Conservation (phyloP, 2,329 filamentous ascomycete genomes). For the Claviceps africana region DNA sequence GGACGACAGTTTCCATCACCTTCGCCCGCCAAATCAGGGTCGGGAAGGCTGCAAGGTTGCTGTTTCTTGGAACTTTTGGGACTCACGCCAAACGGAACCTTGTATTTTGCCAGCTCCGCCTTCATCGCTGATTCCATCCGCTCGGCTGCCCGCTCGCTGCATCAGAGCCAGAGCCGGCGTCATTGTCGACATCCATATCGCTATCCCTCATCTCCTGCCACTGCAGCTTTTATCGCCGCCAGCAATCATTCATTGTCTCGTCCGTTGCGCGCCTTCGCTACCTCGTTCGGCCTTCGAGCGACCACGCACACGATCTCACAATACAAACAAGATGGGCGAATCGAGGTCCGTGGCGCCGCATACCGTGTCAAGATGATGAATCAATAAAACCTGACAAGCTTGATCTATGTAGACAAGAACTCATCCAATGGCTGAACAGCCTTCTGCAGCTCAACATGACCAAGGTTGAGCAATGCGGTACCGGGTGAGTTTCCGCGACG, state of each 20-base stretch:
- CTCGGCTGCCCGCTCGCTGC: background rate
- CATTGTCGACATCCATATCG: background rate
- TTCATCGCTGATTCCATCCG: slow-evolving; percentile 7
- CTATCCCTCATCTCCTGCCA: slow-evolving; percentile 2
- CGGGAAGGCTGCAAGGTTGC: background rate
- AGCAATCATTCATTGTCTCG: background rate
- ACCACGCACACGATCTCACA: slow-evolving; percentile 2
- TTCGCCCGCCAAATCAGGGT: slow-evolving; percentile 1
- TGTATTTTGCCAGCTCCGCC: slow-evolving; percentile 7
- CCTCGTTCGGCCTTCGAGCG: background rate
- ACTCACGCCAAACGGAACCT: slow-evolving; percentile 1
- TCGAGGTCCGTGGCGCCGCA: slow-evolving; percentile 24
- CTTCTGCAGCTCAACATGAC: slow-evolving; percentile 95
- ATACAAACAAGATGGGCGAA: slow-evolving; percentile 30
- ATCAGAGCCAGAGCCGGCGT: slow-evolving; percentile 1
- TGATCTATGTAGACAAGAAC: slow-evolving; percentile 68
- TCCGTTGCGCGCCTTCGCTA: background rate
- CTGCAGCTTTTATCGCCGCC: background rate
- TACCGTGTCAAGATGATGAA: background rate
- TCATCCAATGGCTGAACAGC: slow-evolving; percentile 93
- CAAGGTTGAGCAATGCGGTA: slow-evolving; percentile 98
- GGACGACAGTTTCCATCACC: slow-evolving; percentile 16
- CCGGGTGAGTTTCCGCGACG: slow-evolving; percentile 49
- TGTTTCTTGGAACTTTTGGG: background rate
- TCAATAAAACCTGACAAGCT: slow-evolving; percentile 8